Conservation (phyloP, 352 stramenopile species). For the Phytophthora cactorum region DNA sequence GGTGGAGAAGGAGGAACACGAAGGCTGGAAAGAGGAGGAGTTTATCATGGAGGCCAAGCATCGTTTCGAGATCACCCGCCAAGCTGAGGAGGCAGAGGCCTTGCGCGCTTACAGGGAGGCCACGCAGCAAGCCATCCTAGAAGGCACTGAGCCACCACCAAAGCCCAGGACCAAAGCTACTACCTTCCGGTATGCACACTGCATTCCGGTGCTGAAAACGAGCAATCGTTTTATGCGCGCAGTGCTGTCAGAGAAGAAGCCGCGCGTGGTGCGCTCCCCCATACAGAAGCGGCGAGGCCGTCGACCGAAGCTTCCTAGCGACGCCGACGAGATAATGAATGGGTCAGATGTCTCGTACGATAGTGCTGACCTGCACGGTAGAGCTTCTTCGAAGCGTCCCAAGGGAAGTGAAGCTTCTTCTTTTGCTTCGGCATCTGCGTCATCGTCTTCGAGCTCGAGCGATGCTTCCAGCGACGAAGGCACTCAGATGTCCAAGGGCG, state of each 20-base stretch:
- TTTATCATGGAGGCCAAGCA: slow-evolving; percentile 22
- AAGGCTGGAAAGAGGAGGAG: slow-evolving; percentile 28
- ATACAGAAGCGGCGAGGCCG: slow-evolving; percentile 19
- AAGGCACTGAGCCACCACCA: slow-evolving; percentile 10
- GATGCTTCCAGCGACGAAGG: slow-evolving; percentile 28
- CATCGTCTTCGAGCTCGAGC: slow-evolving; percentile 24
- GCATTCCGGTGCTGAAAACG: slow-evolving; percentile 30
- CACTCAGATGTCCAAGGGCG: slow-evolving; percentile 11
- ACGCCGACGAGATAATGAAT: slow-evolving; percentile 10
- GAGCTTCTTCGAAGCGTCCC: slow-evolving; percentile 12
- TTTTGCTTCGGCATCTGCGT: slow-evolving; percentile 12
- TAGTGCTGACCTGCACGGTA: slow-evolving; percentile 1
- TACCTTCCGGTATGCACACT: slow-evolving; percentile 37
- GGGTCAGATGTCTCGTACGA: slow-evolving; percentile 26
- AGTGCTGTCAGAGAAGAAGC: slow-evolving; percentile 35
- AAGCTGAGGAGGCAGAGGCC: slow-evolving; percentile 25
- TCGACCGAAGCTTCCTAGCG: slow-evolving; percentile 12
- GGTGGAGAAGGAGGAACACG: slow-evolving; percentile 36
- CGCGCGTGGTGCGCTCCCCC: slow-evolving; percentile 6
- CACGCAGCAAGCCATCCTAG: slow-evolving; percentile 27
- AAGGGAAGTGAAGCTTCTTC: slow-evolving; percentile 26
- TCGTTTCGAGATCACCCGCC: slow-evolving; percentile 25
- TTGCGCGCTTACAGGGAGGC: slow-evolving; percentile 26
- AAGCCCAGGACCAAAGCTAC: slow-evolving; percentile 28
- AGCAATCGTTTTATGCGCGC: slow-evolving; percentile 41